Conservation (phyloP, 140 eudicot species). For the Anethum foeniculum region DNA sequence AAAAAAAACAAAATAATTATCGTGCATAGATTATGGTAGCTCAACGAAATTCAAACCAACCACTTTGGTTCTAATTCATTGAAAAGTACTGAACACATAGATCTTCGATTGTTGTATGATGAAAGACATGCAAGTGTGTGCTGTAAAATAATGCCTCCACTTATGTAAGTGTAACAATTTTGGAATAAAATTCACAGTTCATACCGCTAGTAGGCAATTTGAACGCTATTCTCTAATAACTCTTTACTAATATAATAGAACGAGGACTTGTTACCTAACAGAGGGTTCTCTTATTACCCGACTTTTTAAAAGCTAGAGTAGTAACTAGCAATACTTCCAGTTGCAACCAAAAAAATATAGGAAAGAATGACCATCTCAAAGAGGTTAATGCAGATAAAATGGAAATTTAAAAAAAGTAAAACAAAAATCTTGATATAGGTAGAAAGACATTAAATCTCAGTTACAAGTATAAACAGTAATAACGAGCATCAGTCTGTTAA, state of each 20-base stretch:
- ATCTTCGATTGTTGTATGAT: neutral
- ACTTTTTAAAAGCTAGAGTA: neutral
- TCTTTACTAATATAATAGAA: neutral
- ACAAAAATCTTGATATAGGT: neutral
- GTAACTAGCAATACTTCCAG: too few relatives aligned
- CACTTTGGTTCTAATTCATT: neutral
- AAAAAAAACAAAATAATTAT: neutral
- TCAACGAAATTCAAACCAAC: neutral
- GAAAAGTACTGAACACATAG: neutral
- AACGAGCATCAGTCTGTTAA: conserved; percentile 10
- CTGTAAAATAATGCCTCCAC: neutral
- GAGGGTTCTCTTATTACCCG: neutral
- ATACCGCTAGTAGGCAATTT: neutral
- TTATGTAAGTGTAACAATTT: neutral
- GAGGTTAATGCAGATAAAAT: neutral
- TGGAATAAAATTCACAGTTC: neutral
- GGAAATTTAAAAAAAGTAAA: neutral
- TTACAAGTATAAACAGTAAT: conserved; percentile 1
- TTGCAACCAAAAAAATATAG: neutral
- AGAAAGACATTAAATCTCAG: neutral
- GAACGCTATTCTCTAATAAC: neutral
- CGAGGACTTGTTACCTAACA: neutral
- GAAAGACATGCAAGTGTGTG: neutral
- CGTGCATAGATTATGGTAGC: neutral
- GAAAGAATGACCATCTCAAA: neutral